Conservation (phyloP, 1,284 basidiomycete species). For the Trametes sp. region DNA sequence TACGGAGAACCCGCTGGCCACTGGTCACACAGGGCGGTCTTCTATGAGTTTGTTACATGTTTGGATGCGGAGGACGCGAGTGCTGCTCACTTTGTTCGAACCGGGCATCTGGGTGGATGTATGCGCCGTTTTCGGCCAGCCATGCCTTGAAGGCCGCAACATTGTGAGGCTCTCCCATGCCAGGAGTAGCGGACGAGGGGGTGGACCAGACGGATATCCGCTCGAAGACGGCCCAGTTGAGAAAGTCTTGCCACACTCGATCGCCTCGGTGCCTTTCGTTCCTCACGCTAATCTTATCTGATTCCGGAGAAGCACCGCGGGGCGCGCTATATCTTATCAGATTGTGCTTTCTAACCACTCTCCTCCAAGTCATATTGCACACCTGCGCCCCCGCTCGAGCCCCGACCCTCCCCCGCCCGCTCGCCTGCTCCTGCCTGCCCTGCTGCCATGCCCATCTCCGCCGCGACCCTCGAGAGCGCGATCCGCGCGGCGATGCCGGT, state of each 20-base stretch:
- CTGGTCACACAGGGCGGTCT: constrained; percentile 42
- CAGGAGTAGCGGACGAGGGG: no score
- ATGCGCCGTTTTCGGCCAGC: constrained; percentile 57
- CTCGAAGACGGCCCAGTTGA: neutral
- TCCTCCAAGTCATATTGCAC: constrained; percentile 9
- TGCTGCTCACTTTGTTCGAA: constrained; percentile 52
- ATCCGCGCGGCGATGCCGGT: constrained; percentile 68
- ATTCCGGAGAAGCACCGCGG: constrained; percentile 2
- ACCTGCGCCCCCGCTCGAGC: constrained; percentile 10
- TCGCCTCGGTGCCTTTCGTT: neutral
- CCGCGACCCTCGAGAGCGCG: constrained; percentile 61
- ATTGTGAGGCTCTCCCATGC: constrained; percentile 25
- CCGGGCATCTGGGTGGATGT: constrained; percentile 53
- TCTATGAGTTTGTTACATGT: constrained; percentile 25
- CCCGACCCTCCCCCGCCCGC: neutral
- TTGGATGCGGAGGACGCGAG: constrained; percentile 14
- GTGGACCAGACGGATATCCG: no score
- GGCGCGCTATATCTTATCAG: constrained; percentile 20
- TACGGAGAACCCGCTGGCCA: constrained; percentile 63
- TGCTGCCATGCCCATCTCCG: constrained; percentile 64
- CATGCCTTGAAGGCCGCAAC: constrained; percentile 50
- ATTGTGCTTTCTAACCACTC: constrained; percentile 25
- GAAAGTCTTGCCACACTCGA: neutral
- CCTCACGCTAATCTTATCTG: constrained; percentile 17
- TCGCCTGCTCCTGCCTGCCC: neutral